Evolutionary conservation across 495 filamentous ascomycete species (phyloP), one percentile per base, ranked within the genome.

Genomic region (Hyaloscypha bicolor): DNA sequence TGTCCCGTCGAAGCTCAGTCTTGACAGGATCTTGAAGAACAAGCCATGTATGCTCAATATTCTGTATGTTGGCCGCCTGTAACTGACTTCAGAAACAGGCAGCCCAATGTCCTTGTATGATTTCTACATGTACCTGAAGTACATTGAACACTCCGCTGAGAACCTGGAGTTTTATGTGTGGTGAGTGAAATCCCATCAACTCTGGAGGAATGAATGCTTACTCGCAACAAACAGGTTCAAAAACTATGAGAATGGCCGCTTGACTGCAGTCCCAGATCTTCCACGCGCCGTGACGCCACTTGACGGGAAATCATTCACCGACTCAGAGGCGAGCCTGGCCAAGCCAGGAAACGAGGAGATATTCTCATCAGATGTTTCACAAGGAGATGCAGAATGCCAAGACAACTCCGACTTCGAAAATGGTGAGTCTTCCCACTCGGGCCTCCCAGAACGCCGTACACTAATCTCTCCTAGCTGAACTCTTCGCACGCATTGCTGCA

Each of bases 101-200:
- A 65, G 62, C 62, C 91, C 91, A 31, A 86, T 87, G 73, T 92
- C 91, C 0, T 72, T 83, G 32, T 84, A 90, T 32, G 91, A 94
- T 69, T 93, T 94, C 74, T 90, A 93, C 87, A 90, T 91, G 77
- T 94, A 92, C 72, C 80, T 93, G 53, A 80, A 87, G 61, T 91
- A 92, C 75, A 83, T 94, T 59, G 90, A 93, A 72, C 86, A 87
- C 42, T 76, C 86, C 14, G 87, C 91, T 58, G 91, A 93, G 77
- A 93, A 93, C 74, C 82, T 93, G 33, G 90, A 93, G 75, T 93
- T 93, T 77, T 91, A 81, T 74, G 84, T 93, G 19, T 94, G 91
- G 91, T 83, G 85, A 65, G 52, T 22, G 9, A 9, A 33, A 31
- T 16, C 21, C 29, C 42, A 55, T 48, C 8, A 53, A 25, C 31